A percentile compares a stretch with the other conserved stretches of the same genome.
Conservation (phyloP, 2,329 filamentous ascomycete genomes). For the Sarocladiaceae sp. region DNA sequence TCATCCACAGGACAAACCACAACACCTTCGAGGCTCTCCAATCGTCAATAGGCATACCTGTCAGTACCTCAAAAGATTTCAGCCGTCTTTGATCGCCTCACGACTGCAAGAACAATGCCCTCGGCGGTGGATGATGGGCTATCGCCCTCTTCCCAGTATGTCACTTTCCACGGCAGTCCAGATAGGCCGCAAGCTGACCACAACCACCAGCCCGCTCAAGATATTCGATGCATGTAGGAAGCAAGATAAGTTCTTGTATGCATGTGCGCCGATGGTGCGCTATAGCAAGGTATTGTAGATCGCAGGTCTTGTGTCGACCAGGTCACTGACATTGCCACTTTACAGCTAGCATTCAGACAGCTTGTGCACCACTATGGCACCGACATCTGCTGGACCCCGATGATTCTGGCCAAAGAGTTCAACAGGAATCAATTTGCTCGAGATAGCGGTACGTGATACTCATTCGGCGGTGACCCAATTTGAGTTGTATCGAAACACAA, state of each 20-base stretch:
- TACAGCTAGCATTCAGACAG: constrained; percentile 66
- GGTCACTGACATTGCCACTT: too few relatives aligned
- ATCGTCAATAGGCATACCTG: too few relatives aligned
- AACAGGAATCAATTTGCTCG: constrained; percentile 57
- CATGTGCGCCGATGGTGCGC: constrained; percentile 65
- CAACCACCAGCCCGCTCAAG: constrained; percentile 45
- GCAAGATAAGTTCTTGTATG: constrained; percentile 50
- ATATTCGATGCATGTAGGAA: constrained; percentile 52
- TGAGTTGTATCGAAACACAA: too few relatives aligned
- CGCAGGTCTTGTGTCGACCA: too few relatives aligned
- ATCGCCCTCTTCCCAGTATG: constrained; percentile 6
- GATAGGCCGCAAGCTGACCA: neutral
- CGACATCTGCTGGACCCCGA: constrained; percentile 68
- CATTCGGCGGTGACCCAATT: too few relatives aligned
- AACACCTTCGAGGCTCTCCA: neutral
- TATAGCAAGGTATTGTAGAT: constrained; percentile 60
- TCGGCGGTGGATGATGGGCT: neutral
- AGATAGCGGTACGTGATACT: constrained; percentile 46
- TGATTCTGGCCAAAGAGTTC: constrained; percentile 68
- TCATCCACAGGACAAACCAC: neutral
- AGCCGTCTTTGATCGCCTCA: too few relatives aligned
- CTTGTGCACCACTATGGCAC: constrained; percentile 61
- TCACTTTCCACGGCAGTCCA: neutral
- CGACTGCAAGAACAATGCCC: neutral
- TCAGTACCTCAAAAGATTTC: too few relatives aligned